Conservation (phyloP, 495 filamentous ascomycete species). For the Aspergillus nidulans region DNA sequence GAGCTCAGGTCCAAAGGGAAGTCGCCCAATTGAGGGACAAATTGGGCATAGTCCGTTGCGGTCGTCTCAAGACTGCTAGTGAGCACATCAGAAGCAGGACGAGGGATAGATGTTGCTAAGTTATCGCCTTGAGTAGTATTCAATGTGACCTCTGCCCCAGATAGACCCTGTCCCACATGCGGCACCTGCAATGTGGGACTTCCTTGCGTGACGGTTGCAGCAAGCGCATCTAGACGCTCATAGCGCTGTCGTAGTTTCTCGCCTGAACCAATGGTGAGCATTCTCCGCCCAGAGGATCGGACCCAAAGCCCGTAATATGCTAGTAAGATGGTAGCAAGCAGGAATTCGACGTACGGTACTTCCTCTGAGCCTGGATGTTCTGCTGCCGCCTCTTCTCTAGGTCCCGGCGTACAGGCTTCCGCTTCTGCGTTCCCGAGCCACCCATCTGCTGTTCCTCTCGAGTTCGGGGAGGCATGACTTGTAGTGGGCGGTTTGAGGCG, state of each 20-base stretch:
- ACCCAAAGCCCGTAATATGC: neutral
- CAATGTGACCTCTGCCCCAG: neutral
- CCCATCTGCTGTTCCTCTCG: neutral
- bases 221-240: slow-evolving; percentile 20
- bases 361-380: slow-evolving; percentile 27
- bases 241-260: slow-evolving; percentile 22
- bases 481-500: neutral
- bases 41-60: neutral
- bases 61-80: neutral
- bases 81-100: slow-evolving; percentile 1
- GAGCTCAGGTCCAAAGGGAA: slow-evolving; percentile 1
- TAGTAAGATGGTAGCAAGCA: neutral
- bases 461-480: neutral
- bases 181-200: neutral
- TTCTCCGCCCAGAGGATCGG: neutral
- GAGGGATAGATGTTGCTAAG: neutral
- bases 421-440: slow-evolving; percentile 17
- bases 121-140: neutral
- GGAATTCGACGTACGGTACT: slow-evolving; percentile 21
- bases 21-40: neutral
- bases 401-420: slow-evolving; percentile 27
- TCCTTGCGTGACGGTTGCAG: slow-evolving; percentile 1
- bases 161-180: neutral
- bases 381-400: slow-evolving; percentile 28
- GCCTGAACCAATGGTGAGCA: slow-evolving; percentile 9